Conservation (phyloP, 2,329 filamentous ascomycete genomes). For the Neophaeococcomyces mojaviensis region DNA sequence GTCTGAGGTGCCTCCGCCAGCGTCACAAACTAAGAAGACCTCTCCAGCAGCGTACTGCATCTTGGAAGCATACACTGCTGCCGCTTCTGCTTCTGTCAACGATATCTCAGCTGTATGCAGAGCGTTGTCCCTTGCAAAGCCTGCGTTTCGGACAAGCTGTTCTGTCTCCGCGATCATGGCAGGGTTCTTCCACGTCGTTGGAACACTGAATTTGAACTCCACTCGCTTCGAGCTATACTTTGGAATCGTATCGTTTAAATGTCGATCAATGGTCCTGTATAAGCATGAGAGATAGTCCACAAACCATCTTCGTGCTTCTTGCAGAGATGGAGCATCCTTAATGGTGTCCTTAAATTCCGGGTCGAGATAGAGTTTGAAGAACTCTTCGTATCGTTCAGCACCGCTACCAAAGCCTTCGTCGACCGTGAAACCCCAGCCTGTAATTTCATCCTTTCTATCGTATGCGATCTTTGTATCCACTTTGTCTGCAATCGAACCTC, state of each 20-base stretch:
- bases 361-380: constrained; percentile 28
- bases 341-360: constrained; percentile 19
- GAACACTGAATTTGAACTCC: constrained; percentile 30
- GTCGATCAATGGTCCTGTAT: constrained; percentile 19
- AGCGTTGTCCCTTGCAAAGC: constrained; percentile 21
- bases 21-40: constrained; percentile 40
- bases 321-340: constrained; percentile 14
- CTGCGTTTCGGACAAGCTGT: constrained; percentile 21
- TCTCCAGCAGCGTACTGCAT: constrained; percentile 27
- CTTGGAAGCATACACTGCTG: constrained; percentile 38
- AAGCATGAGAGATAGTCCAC: constrained; percentile 23
- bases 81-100: constrained; percentile 44
- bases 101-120: constrained; percentile 34
- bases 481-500: constrained; percentile 97
- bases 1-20: constrained; percentile 37
- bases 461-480: constrained; percentile 48
- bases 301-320: constrained; percentile 17
- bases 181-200: constrained; percentile 28
- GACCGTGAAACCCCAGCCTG: constrained; percentile 25
- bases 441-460: constrained; percentile 8
- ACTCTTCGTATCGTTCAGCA: constrained; percentile 15
- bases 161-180: constrained; percentile 25
- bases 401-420: constrained; percentile 20
- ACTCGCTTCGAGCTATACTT: constrained; percentile 18
- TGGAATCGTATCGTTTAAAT: constrained; percentile 15